phyloP scores from a whole-genome alignment of 805 yeast genomes.

The Middelhovenomyces tepae region DNA sequence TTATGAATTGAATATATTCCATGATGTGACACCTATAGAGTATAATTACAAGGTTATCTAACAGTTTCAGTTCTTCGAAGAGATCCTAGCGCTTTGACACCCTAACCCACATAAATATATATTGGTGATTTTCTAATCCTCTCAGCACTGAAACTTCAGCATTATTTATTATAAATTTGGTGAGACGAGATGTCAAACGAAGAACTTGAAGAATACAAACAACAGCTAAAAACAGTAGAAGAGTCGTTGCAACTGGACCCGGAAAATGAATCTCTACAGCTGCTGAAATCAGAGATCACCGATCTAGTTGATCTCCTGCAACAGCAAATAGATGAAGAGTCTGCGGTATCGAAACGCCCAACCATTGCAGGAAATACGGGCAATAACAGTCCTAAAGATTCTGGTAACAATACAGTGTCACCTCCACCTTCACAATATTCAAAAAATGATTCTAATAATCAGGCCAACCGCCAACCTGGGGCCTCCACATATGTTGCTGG shows the following conservation, averaged over 20 bases:
- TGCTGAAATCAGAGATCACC: conserved; percentile 22
- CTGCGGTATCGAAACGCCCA: neutral
- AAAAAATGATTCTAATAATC: neutral
- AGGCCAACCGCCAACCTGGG: conserved; percentile 1
- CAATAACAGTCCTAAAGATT: neutral
- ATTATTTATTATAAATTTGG: no score
- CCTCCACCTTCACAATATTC: conserved; percentile 1
- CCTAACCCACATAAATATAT: no score
- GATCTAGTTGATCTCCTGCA: conserved; percentile 23
- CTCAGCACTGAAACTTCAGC: no score
- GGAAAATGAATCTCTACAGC: conserved; percentile 19
- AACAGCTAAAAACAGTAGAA: conserved; percentile 25
- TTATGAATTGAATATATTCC: no score
- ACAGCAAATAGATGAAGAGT: conserved; percentile 4
- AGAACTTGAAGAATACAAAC: conserved; percentile 27
- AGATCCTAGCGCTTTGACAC: no score
- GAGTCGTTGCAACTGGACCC: conserved; percentile 22
- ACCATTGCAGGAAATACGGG: neutral
- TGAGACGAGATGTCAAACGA: conserved; percentile 14
- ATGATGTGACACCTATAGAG: no score
- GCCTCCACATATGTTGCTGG: conserved; percentile 15
- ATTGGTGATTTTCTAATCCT: no score
- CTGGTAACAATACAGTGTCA: no score
- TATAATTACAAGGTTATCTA: no score
- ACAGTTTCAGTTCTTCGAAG: no score